phyloP scores from a whole-genome alignment of 352 stramenopile genomes.

The Phytophthora syringae region DNA sequence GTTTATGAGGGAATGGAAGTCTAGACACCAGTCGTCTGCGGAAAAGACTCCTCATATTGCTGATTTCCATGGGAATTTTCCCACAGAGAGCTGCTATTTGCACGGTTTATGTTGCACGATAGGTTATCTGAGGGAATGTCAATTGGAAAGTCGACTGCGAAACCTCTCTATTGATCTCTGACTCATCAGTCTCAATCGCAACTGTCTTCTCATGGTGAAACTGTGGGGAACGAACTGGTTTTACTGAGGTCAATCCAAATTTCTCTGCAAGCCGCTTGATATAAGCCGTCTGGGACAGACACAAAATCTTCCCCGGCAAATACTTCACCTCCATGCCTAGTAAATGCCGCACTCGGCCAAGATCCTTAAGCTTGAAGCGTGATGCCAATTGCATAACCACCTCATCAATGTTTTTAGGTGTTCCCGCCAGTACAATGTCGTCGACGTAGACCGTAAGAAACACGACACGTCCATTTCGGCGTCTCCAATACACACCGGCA shows the following conservation, averaged over 20 bases:
- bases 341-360: neutral
- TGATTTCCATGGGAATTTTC: slow-evolving; percentile 1
- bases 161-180: too few species aligned
- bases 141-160: neutral
- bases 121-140: neutral
- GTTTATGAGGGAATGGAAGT: neutral
- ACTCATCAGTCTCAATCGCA: too few species aligned
- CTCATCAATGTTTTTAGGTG: neutral
- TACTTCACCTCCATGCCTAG: slow-evolving; percentile 12
- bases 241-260: too few species aligned
- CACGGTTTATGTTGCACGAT: neutral
- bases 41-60: too few species aligned
- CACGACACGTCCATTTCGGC: neutral
- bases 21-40: neutral
- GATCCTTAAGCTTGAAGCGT: slow-evolving; percentile 3
- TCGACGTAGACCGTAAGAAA: slow-evolving; percentile 15
- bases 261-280: slow-evolving; percentile 3
- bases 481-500: slow-evolving; percentile 8
- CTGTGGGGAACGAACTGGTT: too few species aligned
- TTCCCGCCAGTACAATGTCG: neutral
- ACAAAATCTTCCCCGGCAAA: neutral
- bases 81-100: neutral
- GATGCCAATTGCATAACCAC: neutral
- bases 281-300: slow-evolving; percentile 3
- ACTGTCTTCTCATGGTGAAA: too few species aligned